phyloP scores from a whole-genome alignment of 2,329 filamentous ascomycete species.

The Pseudocercospora fijiensis region DNA sequence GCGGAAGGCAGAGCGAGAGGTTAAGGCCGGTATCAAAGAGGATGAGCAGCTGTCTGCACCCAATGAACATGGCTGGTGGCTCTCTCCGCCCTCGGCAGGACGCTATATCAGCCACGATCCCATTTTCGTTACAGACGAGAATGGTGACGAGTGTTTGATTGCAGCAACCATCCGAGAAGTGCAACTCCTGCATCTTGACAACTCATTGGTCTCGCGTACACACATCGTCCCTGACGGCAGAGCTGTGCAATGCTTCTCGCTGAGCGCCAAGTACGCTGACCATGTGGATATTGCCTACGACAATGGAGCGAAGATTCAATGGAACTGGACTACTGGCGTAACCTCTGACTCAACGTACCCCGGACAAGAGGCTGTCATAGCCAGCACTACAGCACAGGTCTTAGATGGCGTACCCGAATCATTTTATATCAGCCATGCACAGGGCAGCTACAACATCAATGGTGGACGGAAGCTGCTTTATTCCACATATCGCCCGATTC shows the following conservation, averaged over 20 bases:
- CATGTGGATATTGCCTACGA: constrained; percentile 54
- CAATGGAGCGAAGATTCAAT: constrained; percentile 53
- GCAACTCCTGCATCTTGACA: constrained; percentile 62
- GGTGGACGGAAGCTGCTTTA: constrained; percentile 42
- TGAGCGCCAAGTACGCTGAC: constrained; percentile 53
- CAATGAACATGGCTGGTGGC: constrained; percentile 42
- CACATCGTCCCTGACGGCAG: constrained; percentile 58
- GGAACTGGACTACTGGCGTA: constrained; percentile 51
- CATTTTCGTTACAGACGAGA: constrained; percentile 54
- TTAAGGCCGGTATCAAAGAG: constrained; percentile 17
- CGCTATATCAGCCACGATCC: constrained; percentile 58
- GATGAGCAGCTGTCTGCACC: constrained; percentile 19
- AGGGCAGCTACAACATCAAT: constrained; percentile 35
- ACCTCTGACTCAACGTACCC: constrained; percentile 23
- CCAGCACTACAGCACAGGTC: constrained; percentile 19
- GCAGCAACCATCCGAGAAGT: constrained; percentile 35
- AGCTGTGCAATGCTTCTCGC: constrained; percentile 51
- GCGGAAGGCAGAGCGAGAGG: constrained; percentile 19
- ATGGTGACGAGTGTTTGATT: constrained; percentile 31
- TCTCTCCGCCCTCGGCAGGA: constrained; percentile 55
- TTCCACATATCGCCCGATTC: constrained; percentile 39
- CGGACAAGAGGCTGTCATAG: constrained; percentile 22
- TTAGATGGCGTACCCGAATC: constrained; percentile 13
- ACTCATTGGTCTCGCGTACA: constrained; percentile 75
- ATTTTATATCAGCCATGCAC: constrained; percentile 23